Evolutionary conservation across 805 yeast species (phyloP).

Genomic region (Torulaspora delbrueckii): DNA sequence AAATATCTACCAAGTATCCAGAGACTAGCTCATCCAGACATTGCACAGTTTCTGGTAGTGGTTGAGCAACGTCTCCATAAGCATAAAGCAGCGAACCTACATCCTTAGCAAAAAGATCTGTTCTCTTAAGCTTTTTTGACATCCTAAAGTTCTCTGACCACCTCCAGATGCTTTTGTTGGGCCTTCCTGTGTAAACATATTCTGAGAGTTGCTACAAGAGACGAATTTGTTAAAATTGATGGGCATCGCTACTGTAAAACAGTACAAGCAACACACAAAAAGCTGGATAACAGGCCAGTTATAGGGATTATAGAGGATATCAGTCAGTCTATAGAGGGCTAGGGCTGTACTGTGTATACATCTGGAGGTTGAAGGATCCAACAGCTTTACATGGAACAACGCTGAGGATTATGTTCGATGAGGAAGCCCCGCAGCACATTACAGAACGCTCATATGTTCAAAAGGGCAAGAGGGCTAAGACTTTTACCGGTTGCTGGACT

Average conservation of each 20-base stretch:
- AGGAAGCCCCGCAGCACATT: not conserved
- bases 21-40: conserved; percentile 64
- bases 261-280: not conserved
- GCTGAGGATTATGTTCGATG: conserved; percentile 4
- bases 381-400: not conserved
- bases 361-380: not conserved
- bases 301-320: not conserved
- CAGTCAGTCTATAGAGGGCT: not conserved
- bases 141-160: conserved; percentile 9
- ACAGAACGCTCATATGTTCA: not conserved
- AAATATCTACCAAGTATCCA: conserved; percentile 55
- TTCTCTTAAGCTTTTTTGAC: conserved; percentile 39
- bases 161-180: not conserved
- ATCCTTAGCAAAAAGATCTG: conserved; percentile 45
- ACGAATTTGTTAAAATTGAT: not conserved
- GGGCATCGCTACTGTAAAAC: not conserved
- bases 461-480: conserved; percentile 46
- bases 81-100: conserved; percentile 60
- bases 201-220: not conserved
- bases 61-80: conserved; percentile 67
- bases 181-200: not conserved
- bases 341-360: not conserved
- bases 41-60: conserved; percentile 59
- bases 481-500: conserved; percentile 86
- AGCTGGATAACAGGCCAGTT: not conserved